phyloP scores from a whole-genome alignment of 1,284 basidiomycete species.

The Malassezia pachydermatis region DNA sequence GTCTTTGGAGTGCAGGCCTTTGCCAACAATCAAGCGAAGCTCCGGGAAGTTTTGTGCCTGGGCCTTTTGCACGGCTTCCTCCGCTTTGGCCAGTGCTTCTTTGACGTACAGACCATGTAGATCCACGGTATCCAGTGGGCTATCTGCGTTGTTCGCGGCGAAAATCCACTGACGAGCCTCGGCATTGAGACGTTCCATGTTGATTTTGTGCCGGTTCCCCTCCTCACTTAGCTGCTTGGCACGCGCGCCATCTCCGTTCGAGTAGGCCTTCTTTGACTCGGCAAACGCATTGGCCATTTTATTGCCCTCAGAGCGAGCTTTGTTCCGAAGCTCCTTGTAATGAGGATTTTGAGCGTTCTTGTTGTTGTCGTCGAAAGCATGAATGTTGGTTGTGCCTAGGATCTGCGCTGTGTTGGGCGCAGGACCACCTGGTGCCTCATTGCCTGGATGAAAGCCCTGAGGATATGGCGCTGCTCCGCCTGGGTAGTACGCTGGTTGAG shows the following conservation, averaged over 20 bases:
- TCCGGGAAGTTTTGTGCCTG: constrained; percentile 60
- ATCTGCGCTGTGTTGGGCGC: constrained; percentile 8
- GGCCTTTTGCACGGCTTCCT: constrained; percentile 59
- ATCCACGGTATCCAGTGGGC: constrained; percentile 50
- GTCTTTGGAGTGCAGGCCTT: constrained; percentile 70
- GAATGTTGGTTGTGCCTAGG: constrained; percentile 14
- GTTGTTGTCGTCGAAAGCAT: constrained; percentile 30
- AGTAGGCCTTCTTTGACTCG: constrained; percentile 54
- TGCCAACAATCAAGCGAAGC: constrained; percentile 75
- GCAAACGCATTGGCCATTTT: constrained; percentile 42
- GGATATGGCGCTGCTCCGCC: not conserved
- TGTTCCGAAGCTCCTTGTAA: constrained; percentile 38
- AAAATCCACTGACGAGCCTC: constrained; percentile 86
- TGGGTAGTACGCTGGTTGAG: not conserved
- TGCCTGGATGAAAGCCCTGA: not conserved
- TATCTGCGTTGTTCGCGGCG: constrained; percentile 45
- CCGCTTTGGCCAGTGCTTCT: constrained; percentile 54
- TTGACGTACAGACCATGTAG: constrained; percentile 86
- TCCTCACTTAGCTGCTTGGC: constrained; percentile 75
- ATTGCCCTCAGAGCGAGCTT: constrained; percentile 40
- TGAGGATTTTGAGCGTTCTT: constrained; percentile 42
- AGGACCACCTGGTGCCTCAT: constrained; percentile 7
- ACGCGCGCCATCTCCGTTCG: constrained; percentile 60
- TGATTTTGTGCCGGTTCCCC: constrained; percentile 68
- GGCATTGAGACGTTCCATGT: constrained; percentile 71